These are phyloP conservation scores for Myrmaecium sp. DNA, from an alignment of 2,329 filamentous ascomycete species.

Conservation along the genomic window DNA sequence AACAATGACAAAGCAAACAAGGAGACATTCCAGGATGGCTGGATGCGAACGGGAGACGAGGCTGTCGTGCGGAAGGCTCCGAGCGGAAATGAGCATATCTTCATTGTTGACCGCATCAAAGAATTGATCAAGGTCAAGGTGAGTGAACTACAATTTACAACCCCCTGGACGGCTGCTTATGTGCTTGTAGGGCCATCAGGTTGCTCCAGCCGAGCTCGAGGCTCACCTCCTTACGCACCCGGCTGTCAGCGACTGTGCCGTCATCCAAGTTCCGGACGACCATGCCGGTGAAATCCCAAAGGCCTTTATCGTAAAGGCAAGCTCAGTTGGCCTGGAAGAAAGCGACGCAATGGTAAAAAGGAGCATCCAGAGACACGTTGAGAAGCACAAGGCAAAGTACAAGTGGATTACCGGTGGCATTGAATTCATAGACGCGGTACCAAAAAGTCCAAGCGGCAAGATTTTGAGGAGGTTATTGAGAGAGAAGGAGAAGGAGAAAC, in stretches of 20 bases:
- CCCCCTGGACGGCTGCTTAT: too few relatives aligned
- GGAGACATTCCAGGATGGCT: constrained; percentile 63
- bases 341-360: constrained; percentile 31
- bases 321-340: constrained; percentile 34
- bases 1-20: constrained; percentile 70
- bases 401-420: constrained; percentile 47
- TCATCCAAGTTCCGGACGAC: constrained; percentile 55
- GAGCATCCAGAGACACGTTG: constrained; percentile 40
- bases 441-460: constrained; percentile 47
- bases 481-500: constrained; percentile 55
- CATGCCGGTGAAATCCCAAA: constrained; percentile 45
- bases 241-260: constrained; percentile 59
- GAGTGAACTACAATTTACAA: constrained; percentile 8
- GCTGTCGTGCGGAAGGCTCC: constrained; percentile 49
- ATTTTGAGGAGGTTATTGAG: constrained; percentile 47
- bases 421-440: constrained; percentile 31
- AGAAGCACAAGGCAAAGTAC: constrained; percentile 42
- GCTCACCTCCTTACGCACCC: constrained; percentile 61
- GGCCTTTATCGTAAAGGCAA: constrained; percentile 44
- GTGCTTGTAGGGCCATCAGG: constrained; percentile 58
- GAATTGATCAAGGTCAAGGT: constrained; percentile 67
- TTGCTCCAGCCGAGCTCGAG: constrained; percentile 70
- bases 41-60: constrained; percentile 77
- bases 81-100: constrained; percentile 58
- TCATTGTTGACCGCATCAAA: constrained; percentile 70